Evolutionary conservation across 225 moss, liverwort and hornwort genomes (phyloP).

Genomic region (Thuidium tamariscinum): DNA sequence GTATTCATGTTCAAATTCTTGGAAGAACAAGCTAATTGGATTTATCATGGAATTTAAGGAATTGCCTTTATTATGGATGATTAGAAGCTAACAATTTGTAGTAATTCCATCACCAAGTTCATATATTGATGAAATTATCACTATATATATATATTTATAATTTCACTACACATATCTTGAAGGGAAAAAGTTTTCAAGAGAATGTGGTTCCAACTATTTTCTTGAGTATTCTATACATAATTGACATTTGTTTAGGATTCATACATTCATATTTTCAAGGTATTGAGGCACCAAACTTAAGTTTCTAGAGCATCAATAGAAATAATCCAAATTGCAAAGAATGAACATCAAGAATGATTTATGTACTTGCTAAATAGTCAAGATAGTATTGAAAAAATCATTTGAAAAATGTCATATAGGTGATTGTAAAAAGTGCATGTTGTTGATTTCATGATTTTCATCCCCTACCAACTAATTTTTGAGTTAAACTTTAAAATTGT

Average conservation of each 20-base stretch:
- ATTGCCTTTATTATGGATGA: fast-evolving
- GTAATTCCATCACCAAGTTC: background rate
- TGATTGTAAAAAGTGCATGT: too few relatives aligned
- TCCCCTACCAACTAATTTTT: fast-evolving
- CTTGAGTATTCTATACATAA: background rate
- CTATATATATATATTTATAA: fast-evolving
- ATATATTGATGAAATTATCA: background rate
- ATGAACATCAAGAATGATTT: background rate
- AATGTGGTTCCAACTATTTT: too few relatives aligned
- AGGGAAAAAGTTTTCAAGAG: background rate
- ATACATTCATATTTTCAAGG: background rate
- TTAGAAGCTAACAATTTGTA: background rate
- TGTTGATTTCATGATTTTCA: fast-evolving
- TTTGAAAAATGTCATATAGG: fast-evolving
- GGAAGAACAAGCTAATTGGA: background rate
- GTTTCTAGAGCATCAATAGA: background rate
- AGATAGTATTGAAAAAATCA: fast-evolving
- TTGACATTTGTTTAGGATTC: background rate
- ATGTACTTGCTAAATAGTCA: background rate
- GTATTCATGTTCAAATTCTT: background rate
- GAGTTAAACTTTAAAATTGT: too few relatives aligned
- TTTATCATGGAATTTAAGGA: background rate
- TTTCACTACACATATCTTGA: background rate
- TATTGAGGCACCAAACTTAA: fast-evolving
- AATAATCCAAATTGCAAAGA: background rate